A percentile compares a stretch with the other conserved stretches of the same genome.
phyloP scores from a whole-genome alignment of 495 filamentous ascomycete genomes.

The Aspergillus panamensis region DNA sequence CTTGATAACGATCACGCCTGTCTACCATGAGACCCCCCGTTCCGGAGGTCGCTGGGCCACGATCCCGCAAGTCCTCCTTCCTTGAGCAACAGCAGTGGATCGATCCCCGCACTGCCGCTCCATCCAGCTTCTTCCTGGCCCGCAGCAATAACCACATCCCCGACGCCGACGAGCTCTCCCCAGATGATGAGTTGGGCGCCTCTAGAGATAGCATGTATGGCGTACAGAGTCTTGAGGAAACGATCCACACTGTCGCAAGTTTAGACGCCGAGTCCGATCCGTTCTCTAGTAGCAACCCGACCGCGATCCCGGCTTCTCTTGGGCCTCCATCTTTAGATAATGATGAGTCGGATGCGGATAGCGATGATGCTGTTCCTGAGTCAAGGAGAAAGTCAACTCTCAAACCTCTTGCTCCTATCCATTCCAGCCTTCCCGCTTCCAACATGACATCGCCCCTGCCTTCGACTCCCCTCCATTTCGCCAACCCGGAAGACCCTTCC shows the following conservation, averaged over 20 bases:
- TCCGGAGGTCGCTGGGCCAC: conserved; percentile 31
- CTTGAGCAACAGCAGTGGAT: conserved; percentile 35
- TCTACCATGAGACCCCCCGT: conserved; percentile 40
- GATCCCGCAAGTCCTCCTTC: conserved; percentile 33
- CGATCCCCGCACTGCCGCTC: conserved; percentile 39
- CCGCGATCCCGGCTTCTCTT: conserved; percentile 1
- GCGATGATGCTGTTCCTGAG: conserved; percentile 28
- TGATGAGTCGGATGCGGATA: conserved; percentile 26
- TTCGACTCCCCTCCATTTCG: conserved; percentile 44
- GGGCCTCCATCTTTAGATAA: conserved; percentile 19
- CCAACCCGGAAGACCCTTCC: conserved; percentile 38
- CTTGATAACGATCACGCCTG: conserved; percentile 3
- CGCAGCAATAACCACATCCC: conserved; percentile 25
- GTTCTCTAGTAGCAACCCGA: conserved; percentile 12
- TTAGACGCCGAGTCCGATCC: conserved; percentile 15
- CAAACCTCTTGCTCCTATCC: conserved; percentile 26
- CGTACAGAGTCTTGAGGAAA: conserved; percentile 61
- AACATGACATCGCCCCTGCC: conserved; percentile 37
- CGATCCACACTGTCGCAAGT: conserved; percentile 32
- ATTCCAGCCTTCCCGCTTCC: conserved; percentile 18
- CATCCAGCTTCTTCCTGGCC: conserved; percentile 49
- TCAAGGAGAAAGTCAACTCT: conserved; percentile 37
- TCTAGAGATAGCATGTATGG: conserved; percentile 53
- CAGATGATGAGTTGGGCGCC: conserved; percentile 24
- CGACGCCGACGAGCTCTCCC: conserved; percentile 28